phyloP scores from a whole-genome alignment of 2,329 filamentous ascomycete genomes.

The Emergomyces orientalis region DNA sequence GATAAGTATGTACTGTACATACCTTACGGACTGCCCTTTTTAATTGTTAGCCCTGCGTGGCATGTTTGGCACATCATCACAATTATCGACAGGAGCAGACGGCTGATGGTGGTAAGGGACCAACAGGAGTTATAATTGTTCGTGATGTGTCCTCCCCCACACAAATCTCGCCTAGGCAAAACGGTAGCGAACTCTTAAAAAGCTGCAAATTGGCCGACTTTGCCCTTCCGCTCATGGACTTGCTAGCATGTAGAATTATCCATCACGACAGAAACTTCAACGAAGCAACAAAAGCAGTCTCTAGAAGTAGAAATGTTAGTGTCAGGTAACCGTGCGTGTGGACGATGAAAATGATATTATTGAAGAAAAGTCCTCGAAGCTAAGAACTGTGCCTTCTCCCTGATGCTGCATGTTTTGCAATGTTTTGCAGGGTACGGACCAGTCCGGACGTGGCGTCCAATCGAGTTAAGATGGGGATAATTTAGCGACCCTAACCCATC shows the following conservation, averaged over 20 bases:
- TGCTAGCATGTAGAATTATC: no score
- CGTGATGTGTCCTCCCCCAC: no score
- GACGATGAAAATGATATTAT: background rate
- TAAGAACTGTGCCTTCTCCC: background rate
- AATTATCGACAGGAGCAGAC: background rate
- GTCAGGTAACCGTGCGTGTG: background rate
- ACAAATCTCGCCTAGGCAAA: no score
- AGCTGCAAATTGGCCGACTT: no score
- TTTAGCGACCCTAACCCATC: constrained; percentile 2
- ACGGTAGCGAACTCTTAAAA: no score
- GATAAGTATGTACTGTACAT: background rate
- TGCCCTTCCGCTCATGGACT: no score
- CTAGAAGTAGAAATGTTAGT: background rate
- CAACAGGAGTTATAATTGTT: no score
- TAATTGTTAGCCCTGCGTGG: constrained; percentile 1
- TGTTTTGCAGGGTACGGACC: background rate
- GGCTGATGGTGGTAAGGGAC: no score
- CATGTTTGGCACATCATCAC: background rate
- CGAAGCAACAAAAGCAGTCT: background rate
- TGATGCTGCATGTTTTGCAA: background rate
- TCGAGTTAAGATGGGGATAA: background rate
- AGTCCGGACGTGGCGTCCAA: background rate
- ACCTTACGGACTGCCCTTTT: background rate
- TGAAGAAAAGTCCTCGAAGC: background rate
- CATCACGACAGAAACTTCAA: background rate